Conservation (phyloP, 495 filamentous ascomycete genomes). For the Trypethelium eluteriae region DNA sequence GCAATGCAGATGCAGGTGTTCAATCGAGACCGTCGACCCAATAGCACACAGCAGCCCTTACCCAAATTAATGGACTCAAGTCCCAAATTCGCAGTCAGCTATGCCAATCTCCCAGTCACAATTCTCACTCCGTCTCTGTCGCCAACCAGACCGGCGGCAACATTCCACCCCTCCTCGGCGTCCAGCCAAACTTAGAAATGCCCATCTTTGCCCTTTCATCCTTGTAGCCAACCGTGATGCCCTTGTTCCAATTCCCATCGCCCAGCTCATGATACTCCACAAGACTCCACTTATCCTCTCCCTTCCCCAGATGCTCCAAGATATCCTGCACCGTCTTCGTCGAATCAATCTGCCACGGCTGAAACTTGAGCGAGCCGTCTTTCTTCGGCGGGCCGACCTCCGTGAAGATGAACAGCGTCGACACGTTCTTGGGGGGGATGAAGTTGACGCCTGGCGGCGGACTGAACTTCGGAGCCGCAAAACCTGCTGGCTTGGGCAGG, state of each 20-base stretch:
- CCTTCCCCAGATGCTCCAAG: slow-evolving; percentile 7
- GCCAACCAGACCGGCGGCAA: slow-evolving; percentile 13
- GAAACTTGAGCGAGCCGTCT: neutral
- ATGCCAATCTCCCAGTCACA: neutral
- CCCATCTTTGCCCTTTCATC: slow-evolving; percentile 11
- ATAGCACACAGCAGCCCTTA: neutral
- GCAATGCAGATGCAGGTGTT: neutral
- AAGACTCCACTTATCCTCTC: slow-evolving; percentile 1
- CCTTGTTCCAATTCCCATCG: slow-evolving; percentile 12
- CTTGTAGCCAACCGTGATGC: slow-evolving; percentile 6
- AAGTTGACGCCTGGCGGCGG: slow-evolving; percentile 8
- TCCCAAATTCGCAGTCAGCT: neutral
- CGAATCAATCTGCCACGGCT: slow-evolving; percentile 10
- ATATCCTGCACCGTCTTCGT: slow-evolving; percentile 1
- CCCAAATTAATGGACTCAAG: neutral
- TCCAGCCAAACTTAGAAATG: slow-evolving; percentile 13
- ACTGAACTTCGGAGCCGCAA: neutral
- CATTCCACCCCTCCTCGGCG: slow-evolving; percentile 3
- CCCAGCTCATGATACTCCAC: slow-evolving; percentile 9
- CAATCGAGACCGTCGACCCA: neutral
- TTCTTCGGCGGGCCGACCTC: neutral
- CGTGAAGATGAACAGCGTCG: slow-evolving; percentile 3
- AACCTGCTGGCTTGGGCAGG: neutral
- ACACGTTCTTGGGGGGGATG: neutral
- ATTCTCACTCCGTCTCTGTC: neutral